Evolutionary conservation across 106 monocot genomes (phyloP).

Genomic region (Allium fistulosum): DNA sequence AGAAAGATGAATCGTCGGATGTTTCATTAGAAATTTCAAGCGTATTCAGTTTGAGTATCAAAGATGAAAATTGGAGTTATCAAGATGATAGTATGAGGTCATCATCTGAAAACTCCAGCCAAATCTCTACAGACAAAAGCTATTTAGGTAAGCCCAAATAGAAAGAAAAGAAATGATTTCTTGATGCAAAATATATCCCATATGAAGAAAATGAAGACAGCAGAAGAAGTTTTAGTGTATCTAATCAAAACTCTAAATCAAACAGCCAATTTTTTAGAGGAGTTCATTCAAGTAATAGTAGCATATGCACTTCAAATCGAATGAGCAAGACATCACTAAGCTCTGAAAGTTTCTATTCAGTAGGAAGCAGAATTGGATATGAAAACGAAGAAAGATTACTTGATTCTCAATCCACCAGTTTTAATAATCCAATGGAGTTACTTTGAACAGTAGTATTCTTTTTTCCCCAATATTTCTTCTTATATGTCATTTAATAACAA

Average conservation of each 20-base stretch:
- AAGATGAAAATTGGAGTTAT: background rate
- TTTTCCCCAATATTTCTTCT: too few species aligned
- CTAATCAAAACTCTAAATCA: background rate
- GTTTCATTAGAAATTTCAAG: background rate
- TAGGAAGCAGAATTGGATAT: background rate
- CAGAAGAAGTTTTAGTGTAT: background rate
- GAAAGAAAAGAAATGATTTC: background rate
- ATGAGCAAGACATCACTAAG: background rate
- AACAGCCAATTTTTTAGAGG: constrained; percentile 4
- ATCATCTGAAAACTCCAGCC: too few species aligned
- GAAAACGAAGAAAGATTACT: too few species aligned
- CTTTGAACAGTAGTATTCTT: background rate
- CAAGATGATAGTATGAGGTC: background rate
- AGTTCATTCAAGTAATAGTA: constrained; percentile 7
- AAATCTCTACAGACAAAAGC: too few species aligned
- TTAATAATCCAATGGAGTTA: background rate
- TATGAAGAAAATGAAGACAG: background rate
- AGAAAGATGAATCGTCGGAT: background rate
- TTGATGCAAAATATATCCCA: constrained; percentile 9
- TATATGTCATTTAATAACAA: too few species aligned
- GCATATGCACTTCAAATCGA: background rate
- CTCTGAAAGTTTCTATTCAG: constrained; percentile 3
- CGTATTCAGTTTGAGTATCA: background rate
- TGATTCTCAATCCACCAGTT: background rate
- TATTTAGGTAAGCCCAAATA: background rate